These are phyloP conservation scores for Lecanicillium sp. DNA, from an alignment of 2,329 filamentous ascomycete genomes.

Conservation along the genomic window DNA sequence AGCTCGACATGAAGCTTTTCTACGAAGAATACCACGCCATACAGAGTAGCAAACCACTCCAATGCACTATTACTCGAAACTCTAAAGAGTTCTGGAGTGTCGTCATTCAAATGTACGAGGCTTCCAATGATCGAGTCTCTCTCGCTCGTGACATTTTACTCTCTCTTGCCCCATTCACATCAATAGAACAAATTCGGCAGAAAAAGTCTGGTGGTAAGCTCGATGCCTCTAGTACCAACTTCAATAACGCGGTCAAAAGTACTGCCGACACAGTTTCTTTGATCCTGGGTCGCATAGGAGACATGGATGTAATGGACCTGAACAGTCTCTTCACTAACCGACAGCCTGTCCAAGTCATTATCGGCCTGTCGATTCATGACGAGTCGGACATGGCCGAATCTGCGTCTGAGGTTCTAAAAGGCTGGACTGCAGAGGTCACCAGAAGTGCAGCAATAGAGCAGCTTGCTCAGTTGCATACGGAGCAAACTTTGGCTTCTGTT, in stretches of 20 bases:
- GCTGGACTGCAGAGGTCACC: slow-evolving; percentile 59
- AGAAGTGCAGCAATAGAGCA: slow-evolving; percentile 31
- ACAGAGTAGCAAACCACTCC: slow-evolving; percentile 49
- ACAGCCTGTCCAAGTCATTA: slow-evolving; percentile 62
- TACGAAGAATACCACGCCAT: slow-evolving; percentile 47
- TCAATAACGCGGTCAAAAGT: slow-evolving; percentile 62
- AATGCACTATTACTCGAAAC: slow-evolving; percentile 58
- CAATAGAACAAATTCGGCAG: slow-evolving; percentile 64
- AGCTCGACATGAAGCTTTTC: slow-evolving; percentile 34
- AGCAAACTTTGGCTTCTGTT: slow-evolving; percentile 33
- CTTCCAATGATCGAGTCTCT: slow-evolving; percentile 60
- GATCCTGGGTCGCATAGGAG: slow-evolving; percentile 70
- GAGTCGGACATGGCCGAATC: slow-evolving; percentile 72
- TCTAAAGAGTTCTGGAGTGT: slow-evolving; percentile 40
- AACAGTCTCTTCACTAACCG: slow-evolving; percentile 60
- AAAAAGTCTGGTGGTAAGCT: slow-evolving; percentile 36
- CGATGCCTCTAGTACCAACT: slow-evolving; percentile 44
- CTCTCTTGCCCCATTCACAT: slow-evolving; percentile 61
- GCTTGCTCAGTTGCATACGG: slow-evolving; percentile 30
- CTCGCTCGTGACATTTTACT: slow-evolving; percentile 68
- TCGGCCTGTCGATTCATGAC: slow-evolving; percentile 74
- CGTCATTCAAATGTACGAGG: slow-evolving; percentile 64
- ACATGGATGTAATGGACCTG: slow-evolving; percentile 64
- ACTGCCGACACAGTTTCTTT: slow-evolving; percentile 55
- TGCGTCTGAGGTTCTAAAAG: slow-evolving; percentile 74